Evolutionary conservation across 352 stramenopile genomes (phyloP).

Genomic region (Globisporangium solare): DNA sequence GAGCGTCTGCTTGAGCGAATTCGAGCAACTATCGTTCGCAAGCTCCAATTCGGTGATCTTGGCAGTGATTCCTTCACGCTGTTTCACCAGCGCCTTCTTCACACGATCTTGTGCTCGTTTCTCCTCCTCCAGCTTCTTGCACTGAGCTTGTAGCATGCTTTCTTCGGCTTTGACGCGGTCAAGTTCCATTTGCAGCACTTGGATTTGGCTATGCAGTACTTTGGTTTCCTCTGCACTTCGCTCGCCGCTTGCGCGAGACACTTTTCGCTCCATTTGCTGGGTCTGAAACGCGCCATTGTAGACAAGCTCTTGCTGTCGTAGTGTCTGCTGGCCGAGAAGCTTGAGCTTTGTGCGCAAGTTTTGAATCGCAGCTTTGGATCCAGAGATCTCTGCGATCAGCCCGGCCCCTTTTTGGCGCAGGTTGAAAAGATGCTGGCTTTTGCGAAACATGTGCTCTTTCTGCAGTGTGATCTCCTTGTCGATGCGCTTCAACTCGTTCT

Average conservation of each 20-base stretch:
- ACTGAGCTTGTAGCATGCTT: slow-evolving; percentile 87
- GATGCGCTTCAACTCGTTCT: slow-evolving; percentile 49
- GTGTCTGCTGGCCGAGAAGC: slow-evolving; percentile 84
- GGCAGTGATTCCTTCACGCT: slow-evolving; percentile 72
- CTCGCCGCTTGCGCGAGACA: slow-evolving; percentile 90
- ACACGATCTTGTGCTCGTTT: slow-evolving; percentile 72
- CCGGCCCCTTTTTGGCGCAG: slow-evolving; percentile 85
- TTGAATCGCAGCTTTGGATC: slow-evolving; percentile 75
- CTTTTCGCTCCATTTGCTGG: slow-evolving; percentile 94
- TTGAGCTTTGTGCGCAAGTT: slow-evolving; percentile 91
- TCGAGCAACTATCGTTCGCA: slow-evolving; percentile 86
- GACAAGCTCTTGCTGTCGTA: slow-evolving; percentile 92
- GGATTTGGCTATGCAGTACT: slow-evolving; percentile 88
- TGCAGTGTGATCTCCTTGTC: slow-evolving; percentile 80
- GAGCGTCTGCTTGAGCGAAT: slow-evolving; percentile 73
- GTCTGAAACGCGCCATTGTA: slow-evolving; percentile 98
- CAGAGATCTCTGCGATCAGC: slow-evolving; percentile 91
- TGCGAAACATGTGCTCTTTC: slow-evolving; percentile 92
- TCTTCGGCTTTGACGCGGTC: slow-evolving; percentile 85
- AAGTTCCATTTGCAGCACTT: slow-evolving; percentile 87
- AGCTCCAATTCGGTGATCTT: slow-evolving; percentile 89
- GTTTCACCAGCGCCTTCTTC: slow-evolving; percentile 66
- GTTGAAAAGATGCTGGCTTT: slow-evolving; percentile 85
- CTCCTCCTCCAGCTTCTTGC: slow-evolving; percentile 92
- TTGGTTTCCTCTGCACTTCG: slow-evolving; percentile 93